These are phyloP conservation scores for Kwoniella botswanensis DNA, from an alignment of 768 basidiomycete species.

Conservation along the genomic window DNA sequence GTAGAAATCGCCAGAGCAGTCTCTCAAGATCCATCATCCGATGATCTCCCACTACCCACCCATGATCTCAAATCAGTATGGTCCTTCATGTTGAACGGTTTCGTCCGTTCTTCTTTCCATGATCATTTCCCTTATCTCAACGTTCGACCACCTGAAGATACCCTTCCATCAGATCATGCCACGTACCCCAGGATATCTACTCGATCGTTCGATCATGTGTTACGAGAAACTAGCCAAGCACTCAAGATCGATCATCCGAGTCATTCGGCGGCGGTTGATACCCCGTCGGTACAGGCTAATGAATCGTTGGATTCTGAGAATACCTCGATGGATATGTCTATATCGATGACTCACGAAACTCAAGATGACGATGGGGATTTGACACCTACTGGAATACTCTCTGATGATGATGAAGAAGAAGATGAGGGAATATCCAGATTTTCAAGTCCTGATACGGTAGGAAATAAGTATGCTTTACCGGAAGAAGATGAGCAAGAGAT, in stretches of 20 bases:
- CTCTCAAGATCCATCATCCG: constrained; percentile 30
- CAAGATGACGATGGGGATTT: constrained; percentile 17
- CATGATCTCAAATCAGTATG: constrained; percentile 48
- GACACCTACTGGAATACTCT: constrained; percentile 8
- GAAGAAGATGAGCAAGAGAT: constrained; percentile 16
- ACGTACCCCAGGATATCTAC: constrained; percentile 1
- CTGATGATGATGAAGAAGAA: constrained; percentile 7
- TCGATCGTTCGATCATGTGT: constrained; percentile 1
- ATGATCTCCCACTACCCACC: constrained; percentile 27
- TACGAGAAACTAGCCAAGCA: constrained; percentile 11
- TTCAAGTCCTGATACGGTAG: constrained; percentile 28
- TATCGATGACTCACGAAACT: not conserved
- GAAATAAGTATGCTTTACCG: not conserved
- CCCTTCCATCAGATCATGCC: not conserved
- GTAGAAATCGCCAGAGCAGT: constrained; percentile 32
- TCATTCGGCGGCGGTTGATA: not conserved
- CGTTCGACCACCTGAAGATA: constrained; percentile 18
- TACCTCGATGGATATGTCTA: constrained; percentile 25
- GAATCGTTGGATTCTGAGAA: not conserved
- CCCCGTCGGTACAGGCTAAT: constrained; percentile 2
- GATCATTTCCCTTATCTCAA: constrained; percentile 33
- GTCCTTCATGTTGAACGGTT: constrained; percentile 45
- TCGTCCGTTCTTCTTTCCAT: constrained; percentile 36
- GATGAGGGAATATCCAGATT: constrained; percentile 5
- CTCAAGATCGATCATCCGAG: not conserved